A percentile compares a stretch with the other conserved stretches of the same genome.
These are phyloP conservation scores for Theobroma grandiflorum DNA, from an alignment of 441 rosid genomes.

Conservation along the genomic window DNA sequence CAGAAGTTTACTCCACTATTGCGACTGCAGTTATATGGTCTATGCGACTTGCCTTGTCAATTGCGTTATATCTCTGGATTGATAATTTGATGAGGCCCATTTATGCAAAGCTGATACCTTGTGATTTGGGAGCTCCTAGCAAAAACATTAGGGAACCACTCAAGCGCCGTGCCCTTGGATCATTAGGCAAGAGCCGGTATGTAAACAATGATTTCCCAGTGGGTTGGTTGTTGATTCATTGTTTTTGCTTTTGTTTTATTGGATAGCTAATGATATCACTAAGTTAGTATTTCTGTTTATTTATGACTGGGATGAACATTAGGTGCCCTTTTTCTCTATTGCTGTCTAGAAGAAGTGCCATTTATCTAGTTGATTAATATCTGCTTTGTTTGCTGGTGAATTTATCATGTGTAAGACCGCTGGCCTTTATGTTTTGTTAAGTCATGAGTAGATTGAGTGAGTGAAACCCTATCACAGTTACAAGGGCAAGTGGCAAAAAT, in stretches of 20 bases:
- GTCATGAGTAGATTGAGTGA: conserved; percentile 20
- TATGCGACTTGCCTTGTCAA: conserved; percentile 86
- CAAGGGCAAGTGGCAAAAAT: not conserved
- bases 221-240: not conserved
- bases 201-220: conserved; percentile 41
- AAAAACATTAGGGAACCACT: conserved; percentile 65
- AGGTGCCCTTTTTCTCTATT: conserved; percentile 10
- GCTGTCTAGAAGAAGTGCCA: conserved; percentile 7
- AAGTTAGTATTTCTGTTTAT: not conserved
- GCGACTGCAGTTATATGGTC: conserved; percentile 95
- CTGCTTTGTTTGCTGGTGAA: not conserved
- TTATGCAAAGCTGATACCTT: conserved; percentile 91
- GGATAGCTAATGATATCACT: not conserved
- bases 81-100: conserved; percentile 84
- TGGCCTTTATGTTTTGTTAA: not conserved
- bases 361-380: not conserved
- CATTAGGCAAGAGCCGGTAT: conserved; percentile 94
- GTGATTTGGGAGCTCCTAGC: conserved; percentile 87
- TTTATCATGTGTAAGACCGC: not conserved
- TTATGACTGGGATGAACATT: not conserved
- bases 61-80: conserved; percentile 81
- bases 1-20: conserved; percentile 83
- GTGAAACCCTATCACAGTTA: conserved; percentile 8
- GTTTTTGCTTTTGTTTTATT: conserved; percentile 3
- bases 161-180: conserved; percentile 84